Evolutionary conservation across 23 red algal genomes (phyloP).

Genomic region (Gracilaria vermiculophylla): DNA sequence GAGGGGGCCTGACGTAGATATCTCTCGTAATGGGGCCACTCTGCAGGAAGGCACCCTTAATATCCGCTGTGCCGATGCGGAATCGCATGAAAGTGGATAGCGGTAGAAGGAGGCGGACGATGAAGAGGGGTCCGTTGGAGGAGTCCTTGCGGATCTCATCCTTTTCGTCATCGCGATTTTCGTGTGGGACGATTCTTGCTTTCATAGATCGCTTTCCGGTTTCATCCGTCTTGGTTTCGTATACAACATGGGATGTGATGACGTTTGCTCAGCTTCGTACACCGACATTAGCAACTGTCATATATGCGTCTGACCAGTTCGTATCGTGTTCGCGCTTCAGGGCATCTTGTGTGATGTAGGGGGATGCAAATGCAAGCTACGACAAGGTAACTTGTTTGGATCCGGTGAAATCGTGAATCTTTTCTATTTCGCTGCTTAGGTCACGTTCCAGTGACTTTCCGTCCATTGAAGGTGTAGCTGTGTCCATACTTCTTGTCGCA

Average conservation of each 20-base stretch:
- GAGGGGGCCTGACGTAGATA: slow-evolving; percentile 29
- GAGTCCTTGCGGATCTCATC: slow-evolving; percentile 47
- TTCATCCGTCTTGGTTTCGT: slow-evolving; percentile 29
- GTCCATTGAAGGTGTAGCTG: background rate
- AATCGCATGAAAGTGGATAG: slow-evolving; percentile 14
- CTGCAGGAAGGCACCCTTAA: slow-evolving; percentile 13
- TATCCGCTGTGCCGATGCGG: slow-evolving; percentile 10
- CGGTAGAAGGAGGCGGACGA: slow-evolving; percentile 20
- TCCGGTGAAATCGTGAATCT: background rate
- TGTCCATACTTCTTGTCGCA: too few relatives aligned
- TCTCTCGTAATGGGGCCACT: slow-evolving; percentile 22
- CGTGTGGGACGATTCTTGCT: slow-evolving; percentile 24
- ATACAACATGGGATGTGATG: slow-evolving; percentile 23
- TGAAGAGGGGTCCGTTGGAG: background rate
- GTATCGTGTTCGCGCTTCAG: background rate
- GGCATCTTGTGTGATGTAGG: slow-evolving; percentile 7
- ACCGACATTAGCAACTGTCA: background rate
- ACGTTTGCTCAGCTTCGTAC: slow-evolving; percentile 11
- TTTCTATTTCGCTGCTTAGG: background rate
- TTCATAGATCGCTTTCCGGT: background rate
- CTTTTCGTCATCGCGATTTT: slow-evolving; percentile 34
- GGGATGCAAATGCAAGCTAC: background rate
- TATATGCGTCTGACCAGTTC: slow-evolving; percentile 27
- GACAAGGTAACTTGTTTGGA: background rate
- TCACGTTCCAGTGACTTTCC: background rate